Percentiles rank a stretch among this genome's conserved stretches.
Conservation (phyloP, 352 stramenopile genomes). For the Peronospora tabacina region DNA sequence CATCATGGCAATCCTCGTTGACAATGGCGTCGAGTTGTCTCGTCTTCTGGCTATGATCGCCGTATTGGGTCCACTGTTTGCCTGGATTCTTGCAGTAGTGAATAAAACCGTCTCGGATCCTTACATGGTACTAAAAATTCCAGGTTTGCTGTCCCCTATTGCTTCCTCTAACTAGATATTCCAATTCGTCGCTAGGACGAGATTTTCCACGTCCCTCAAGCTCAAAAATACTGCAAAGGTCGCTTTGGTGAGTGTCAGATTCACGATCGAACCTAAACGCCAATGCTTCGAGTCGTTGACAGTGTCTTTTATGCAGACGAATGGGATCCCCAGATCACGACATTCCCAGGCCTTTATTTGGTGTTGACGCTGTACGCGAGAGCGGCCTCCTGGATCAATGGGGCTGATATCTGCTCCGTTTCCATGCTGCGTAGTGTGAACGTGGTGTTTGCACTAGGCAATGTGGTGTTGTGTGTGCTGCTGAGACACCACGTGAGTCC, state of each 20-base stretch:
- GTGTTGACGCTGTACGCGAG: constrained; percentile 40
- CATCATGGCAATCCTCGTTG: neutral
- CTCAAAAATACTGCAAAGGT: constrained; percentile 70
- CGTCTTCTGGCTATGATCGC: constrained; percentile 9
- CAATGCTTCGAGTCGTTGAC: neutral
- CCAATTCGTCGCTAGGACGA: constrained; percentile 51
- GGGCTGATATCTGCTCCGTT: constrained; percentile 44
- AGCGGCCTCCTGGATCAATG: constrained; percentile 5
- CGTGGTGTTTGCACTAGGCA: constrained; percentile 67
- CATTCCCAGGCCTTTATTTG: constrained; percentile 86
- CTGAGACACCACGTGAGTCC: constrained; percentile 40
- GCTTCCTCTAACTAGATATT: neutral
- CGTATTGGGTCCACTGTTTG: constrained; percentile 19
- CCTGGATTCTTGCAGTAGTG: constrained; percentile 26
- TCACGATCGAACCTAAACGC: neutral
- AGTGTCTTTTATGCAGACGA: constrained; percentile 30
- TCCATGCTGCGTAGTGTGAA: constrained; percentile 67
- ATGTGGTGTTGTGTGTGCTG: constrained; percentile 39
- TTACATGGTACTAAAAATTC: constrained; percentile 48
- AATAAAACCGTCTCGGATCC: constrained; percentile 36
- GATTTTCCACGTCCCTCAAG: constrained; percentile 79
- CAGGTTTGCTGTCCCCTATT: neutral
- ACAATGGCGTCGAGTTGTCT: neutral
- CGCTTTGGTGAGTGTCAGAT: constrained; percentile 40
- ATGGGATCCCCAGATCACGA: constrained; percentile 91